Conservation (phyloP, 2,329 filamentous ascomycete species). For the Plenodomus lindquistii region DNA sequence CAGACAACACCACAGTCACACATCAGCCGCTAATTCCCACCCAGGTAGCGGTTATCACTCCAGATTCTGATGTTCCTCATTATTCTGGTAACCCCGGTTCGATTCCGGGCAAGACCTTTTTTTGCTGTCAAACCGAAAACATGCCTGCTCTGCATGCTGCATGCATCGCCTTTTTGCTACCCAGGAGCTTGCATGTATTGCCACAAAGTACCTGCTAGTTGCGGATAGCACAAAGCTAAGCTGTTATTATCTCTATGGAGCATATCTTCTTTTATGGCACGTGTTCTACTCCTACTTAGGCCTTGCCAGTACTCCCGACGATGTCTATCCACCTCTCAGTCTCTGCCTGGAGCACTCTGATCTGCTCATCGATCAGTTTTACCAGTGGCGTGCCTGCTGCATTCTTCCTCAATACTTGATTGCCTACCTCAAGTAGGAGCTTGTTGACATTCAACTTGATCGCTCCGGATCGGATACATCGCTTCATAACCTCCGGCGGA, state of each 20-base stretch:
- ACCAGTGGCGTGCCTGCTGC: constrained; percentile 37
- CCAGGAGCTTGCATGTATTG: too few species aligned
- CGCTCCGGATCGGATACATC: constrained; percentile 58
- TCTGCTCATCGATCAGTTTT: constrained; percentile 52
- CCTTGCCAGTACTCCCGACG: constrained; percentile 52
- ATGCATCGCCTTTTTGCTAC: not conserved
- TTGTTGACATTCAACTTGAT: constrained; percentile 64
- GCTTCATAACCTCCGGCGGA: constrained; percentile 52
- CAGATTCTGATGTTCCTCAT: constrained; percentile 29
- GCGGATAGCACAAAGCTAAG: too few species aligned
- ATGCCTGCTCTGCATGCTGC: too few species aligned
- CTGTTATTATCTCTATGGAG: too few species aligned
- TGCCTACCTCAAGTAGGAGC: constrained; percentile 53
- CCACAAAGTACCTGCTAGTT: too few species aligned
- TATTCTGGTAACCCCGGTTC: constrained; percentile 34
- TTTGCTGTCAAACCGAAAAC: too few species aligned
- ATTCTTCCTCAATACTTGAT: constrained; percentile 48
- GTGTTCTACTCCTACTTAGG: too few species aligned
- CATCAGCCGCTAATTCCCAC: constrained; percentile 8
- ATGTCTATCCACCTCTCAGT: constrained; percentile 56
- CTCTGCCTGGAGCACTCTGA: constrained; percentile 48
- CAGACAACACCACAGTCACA: not conserved
- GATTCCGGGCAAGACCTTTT: constrained; percentile 26
- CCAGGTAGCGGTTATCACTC: constrained; percentile 32
- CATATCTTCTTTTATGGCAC: too few species aligned